Evolutionary conservation across 495 filamentous ascomycete species (phyloP).

Genomic region (Echria macrotheca): DNA sequence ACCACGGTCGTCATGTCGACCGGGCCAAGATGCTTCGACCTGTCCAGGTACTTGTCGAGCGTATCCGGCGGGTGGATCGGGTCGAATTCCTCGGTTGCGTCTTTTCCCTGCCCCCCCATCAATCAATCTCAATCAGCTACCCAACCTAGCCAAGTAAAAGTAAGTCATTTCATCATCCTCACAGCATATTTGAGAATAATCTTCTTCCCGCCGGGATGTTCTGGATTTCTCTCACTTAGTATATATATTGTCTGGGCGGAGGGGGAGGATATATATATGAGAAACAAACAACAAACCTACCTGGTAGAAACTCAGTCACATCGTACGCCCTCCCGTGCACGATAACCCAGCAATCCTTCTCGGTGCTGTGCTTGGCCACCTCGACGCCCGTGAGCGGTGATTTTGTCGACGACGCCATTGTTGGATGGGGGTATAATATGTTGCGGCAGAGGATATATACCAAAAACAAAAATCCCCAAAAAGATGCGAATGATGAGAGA

Average conservation of each 20-base stretch:
- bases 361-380: slow-evolving; percentile 60
- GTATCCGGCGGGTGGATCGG: slow-evolving; percentile 77
- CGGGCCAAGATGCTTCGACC: slow-evolving; percentile 80
- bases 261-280: neutral
- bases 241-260: neutral
- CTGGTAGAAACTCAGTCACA: slow-evolving; percentile 66
- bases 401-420: neutral
- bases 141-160: no score
- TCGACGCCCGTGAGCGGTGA: slow-evolving; percentile 52
- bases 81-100: slow-evolving; percentile 79
- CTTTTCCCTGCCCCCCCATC: slow-evolving; percentile 68
- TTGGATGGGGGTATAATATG: no score
- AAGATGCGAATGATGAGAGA: no score
- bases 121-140: no score
- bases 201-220: slow-evolving; percentile 71
- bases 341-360: slow-evolving; percentile 74
- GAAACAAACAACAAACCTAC: no score
- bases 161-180: no score
- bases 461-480: no score
- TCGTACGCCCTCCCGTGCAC: slow-evolving; percentile 65
- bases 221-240: slow-evolving; percentile 31
- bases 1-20: slow-evolving; percentile 87
- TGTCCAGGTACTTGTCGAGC: slow-evolving; percentile 74
- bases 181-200: slow-evolving; percentile 78
- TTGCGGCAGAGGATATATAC: no score